These are phyloP conservation scores for Quercus phellos DNA, from an alignment of 331 rosid species.

Conservation along the genomic window DNA sequence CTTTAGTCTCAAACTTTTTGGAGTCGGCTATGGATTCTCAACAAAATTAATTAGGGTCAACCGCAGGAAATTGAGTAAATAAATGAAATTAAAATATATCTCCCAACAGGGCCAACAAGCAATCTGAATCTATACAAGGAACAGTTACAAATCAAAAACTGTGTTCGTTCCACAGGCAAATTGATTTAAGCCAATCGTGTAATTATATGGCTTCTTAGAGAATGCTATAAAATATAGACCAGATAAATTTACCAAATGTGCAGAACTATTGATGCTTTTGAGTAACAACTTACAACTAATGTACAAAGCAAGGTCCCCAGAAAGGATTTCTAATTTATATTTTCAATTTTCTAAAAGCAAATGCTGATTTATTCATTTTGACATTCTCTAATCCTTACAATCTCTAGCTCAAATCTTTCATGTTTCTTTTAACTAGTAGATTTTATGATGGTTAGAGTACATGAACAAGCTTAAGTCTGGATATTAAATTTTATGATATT, in stretches of 20 bases:
- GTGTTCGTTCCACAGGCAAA: background rate
- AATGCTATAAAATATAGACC: background rate
- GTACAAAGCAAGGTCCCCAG: background rate
- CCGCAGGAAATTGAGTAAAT: background rate
- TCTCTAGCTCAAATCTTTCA: background rate
- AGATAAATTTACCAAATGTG: background rate
- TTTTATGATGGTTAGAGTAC: background rate
- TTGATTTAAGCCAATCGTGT: background rate
- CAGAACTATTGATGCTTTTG: background rate
- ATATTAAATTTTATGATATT: background rate
- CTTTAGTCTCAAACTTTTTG: no score
- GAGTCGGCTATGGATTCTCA: no score
- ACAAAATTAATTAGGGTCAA: no score
- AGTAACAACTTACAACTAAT: background rate
- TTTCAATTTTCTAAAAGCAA: background rate
- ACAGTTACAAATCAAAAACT: background rate
- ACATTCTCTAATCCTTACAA: background rate
- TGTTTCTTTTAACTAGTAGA: background rate
- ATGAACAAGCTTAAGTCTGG: background rate
- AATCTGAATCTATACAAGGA: background rate
- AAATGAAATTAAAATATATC: background rate
- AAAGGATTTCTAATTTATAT: background rate
- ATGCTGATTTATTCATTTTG: background rate
- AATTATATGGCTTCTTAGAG: background rate
- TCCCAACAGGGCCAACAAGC: constrained; percentile 1